phyloP scores from a whole-genome alignment of 208 protist genomes.

The Trypanosoma cruzi region DNA sequence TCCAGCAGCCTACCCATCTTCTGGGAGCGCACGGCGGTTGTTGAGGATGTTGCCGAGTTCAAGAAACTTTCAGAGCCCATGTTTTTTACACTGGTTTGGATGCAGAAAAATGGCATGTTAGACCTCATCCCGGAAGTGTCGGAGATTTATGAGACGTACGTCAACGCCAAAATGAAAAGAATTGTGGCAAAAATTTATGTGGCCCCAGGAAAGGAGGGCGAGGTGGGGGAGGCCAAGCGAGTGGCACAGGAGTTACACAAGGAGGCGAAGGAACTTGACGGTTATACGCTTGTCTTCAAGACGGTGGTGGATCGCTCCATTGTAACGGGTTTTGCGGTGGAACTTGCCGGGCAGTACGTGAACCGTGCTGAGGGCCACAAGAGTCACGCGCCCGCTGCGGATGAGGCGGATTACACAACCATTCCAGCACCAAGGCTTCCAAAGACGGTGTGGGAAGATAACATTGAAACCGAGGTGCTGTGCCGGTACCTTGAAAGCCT shows the following conservation, averaged over 20 bases:
- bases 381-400: slow-evolving; percentile 24
- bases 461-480: slow-evolving; percentile 88
- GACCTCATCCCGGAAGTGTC: slow-evolving; percentile 82
- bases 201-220: slow-evolving; percentile 57
- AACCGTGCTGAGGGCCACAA: slow-evolving; percentile 72
- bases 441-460: slow-evolving; percentile 84
- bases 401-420: slow-evolving; percentile 85
- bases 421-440: slow-evolving; percentile 59
- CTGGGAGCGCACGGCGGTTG: slow-evolving; percentile 81
- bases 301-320: slow-evolving; percentile 85
- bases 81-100: slow-evolving; percentile 90
- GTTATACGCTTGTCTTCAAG: slow-evolving; percentile 69
- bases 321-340: slow-evolving; percentile 86
- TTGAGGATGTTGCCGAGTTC: slow-evolving; percentile 81
- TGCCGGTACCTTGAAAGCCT: slow-evolving; percentile 87
- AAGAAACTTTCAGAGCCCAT: slow-evolving; percentile 76
- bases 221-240: slow-evolving; percentile 63
- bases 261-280: slow-evolving; percentile 65
- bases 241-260: slow-evolving; percentile 74
- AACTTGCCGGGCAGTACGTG: slow-evolving; percentile 80
- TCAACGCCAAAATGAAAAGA: slow-evolving; percentile 87
- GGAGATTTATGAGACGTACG: slow-evolving; percentile 87
- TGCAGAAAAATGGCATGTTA: slow-evolving; percentile 91
- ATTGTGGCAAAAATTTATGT: slow-evolving; percentile 86
- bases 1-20: slow-evolving; percentile 82